A percentile compares a stretch with the other conserved stretches of the same genome.
Evolutionary conservation across 768 basidiomycete species (phyloP).

Genomic region (Trichaptum fuscoviolaceum): DNA sequence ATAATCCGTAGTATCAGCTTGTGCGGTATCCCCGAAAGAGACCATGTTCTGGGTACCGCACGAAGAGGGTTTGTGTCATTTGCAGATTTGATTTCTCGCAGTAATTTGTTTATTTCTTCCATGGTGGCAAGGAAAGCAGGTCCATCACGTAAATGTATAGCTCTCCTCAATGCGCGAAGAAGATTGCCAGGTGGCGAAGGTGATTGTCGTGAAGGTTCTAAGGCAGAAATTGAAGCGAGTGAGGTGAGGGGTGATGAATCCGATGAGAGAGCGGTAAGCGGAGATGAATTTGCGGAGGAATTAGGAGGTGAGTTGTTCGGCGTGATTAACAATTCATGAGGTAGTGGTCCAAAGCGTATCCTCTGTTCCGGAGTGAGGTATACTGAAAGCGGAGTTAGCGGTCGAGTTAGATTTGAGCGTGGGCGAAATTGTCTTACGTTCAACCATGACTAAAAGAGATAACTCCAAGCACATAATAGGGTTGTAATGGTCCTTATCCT

Average conservation of each 20-base stretch:
- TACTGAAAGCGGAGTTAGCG: slow-evolving; percentile 28
- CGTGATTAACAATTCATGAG: slow-evolving; percentile 35
- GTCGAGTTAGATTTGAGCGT: slow-evolving; percentile 16
- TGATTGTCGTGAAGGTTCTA: slow-evolving; percentile 7
- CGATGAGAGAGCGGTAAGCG: slow-evolving; percentile 27
- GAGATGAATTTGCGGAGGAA: slow-evolving; percentile 27
- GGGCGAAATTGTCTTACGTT: slow-evolving; percentile 36
- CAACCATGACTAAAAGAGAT: slow-evolving; percentile 64
- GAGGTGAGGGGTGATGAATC: slow-evolving; percentile 23
- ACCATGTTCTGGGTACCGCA: slow-evolving; percentile 45
- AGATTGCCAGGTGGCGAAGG: slow-evolving; percentile 27
- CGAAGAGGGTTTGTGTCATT: slow-evolving; percentile 41
- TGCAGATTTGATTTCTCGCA: slow-evolving; percentile 57
- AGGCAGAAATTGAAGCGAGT: slow-evolving; percentile 22
- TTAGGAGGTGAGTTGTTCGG: slow-evolving; percentile 32
- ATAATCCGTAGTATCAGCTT: slow-evolving; percentile 69
- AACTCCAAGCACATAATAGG: slow-evolving; percentile 77
- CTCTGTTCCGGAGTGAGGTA: slow-evolving; percentile 67
- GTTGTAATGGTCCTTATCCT: slow-evolving; percentile 83
- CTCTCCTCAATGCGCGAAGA: slow-evolving; percentile 62
- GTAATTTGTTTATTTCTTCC: slow-evolving; percentile 51
- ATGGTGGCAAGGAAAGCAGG: slow-evolving; percentile 66
- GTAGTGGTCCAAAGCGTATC: slow-evolving; percentile 61
- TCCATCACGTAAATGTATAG: slow-evolving; percentile 64
- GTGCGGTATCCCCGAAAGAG: slow-evolving; percentile 48